Base-by-base conservation (phyloP, 306 rosid species). In the Prunus salicina region DNA sequence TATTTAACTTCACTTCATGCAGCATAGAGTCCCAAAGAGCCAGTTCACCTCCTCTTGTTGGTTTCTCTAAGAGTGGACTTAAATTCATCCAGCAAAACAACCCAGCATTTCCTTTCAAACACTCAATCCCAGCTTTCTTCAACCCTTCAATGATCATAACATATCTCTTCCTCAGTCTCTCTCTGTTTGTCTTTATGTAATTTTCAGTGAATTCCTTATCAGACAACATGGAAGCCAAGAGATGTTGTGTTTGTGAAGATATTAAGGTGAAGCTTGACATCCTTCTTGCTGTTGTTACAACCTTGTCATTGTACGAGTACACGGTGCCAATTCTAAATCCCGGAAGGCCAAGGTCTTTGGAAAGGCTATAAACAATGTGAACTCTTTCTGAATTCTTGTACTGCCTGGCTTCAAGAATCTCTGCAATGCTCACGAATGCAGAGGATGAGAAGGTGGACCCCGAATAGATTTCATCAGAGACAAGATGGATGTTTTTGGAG, bases 71-170 rank as follows among this genome's bases (percentile, higher is more conserved):
- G 14, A 85, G 47, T 28, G 96, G 92, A 47, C 89, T 89, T 25
- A 95, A 57, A 81, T 95, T 92, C 93, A 95, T 95, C 98, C 98
- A 95, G 5, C 97, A 95, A 76, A 95, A 95, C 63, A 95, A 75
- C 64, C 98, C 98, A 1, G 92, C 98, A 75, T 95, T 95, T 6
- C 98, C 98, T 70, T 88, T 64, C 87, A 95, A 87, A 55, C 96
- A 95, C 67, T 92, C 96, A 15, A 95, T 89, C 77, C 97, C 96
- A 0, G 84, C 72, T 32, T 80, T 80, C 67, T 72, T 85, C 63
- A 95, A 71, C 10, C 97, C 98, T 34, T 85, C 87, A 9, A 90
- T 87, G 15, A 95, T 90, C 94, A 92, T 89, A 0, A 82, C 60
- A 12, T 90, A 88, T 55, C 98, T 84, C 78, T 83, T 92, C 79